Conservation (phyloP, 2,329 filamentous ascomycete species). For the Aspergillus pseudonomiae region DNA sequence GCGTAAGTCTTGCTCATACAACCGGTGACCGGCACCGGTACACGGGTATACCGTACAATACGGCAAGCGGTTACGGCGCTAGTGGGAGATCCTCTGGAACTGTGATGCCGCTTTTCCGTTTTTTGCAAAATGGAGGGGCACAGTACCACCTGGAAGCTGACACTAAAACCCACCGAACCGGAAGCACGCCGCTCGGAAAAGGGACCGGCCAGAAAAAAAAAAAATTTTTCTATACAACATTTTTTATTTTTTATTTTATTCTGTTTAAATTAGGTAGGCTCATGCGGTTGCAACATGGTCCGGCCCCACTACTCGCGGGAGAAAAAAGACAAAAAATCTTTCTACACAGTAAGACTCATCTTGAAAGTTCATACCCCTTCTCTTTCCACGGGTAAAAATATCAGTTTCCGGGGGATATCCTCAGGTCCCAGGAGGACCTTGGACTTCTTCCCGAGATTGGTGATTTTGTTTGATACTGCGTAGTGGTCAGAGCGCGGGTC, state of each 20-base stretch:
- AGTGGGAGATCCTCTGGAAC: constrained; percentile 31
- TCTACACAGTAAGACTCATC: not conserved
- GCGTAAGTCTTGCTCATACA: constrained; percentile 14
- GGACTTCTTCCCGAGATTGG: not conserved
- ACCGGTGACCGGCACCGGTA: constrained; percentile 22
- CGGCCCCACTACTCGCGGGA: not conserved
- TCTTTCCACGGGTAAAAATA: not conserved
- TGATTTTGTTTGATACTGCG: not conserved
- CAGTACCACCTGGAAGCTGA: constrained; percentile 4
- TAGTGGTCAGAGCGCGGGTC: not conserved
- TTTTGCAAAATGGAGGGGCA: constrained; percentile 18
- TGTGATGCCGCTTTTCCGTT: constrained; percentile 17
- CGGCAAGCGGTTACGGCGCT: constrained; percentile 19
- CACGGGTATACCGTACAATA: constrained; percentile 23
- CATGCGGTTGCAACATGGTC: constrained; percentile 7
- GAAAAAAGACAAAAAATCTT: not conserved
- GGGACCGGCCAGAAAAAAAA: constrained; percentile 9
- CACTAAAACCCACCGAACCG: constrained; percentile 17
- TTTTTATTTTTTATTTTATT: constrained; percentile 9
- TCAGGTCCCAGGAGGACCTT: not conserved
- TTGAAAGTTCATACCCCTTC: not conserved
- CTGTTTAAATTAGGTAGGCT: not conserved
- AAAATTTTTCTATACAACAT: constrained; percentile 12
- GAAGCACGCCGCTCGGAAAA: constrained; percentile 12
- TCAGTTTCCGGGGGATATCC: not conserved